Percentiles rank a stretch among this genome's conserved stretches.
These are phyloP conservation scores for Telopea speciosissima DNA, from an alignment of 177 flowering plant genomes.

Conservation along the genomic window DNA sequence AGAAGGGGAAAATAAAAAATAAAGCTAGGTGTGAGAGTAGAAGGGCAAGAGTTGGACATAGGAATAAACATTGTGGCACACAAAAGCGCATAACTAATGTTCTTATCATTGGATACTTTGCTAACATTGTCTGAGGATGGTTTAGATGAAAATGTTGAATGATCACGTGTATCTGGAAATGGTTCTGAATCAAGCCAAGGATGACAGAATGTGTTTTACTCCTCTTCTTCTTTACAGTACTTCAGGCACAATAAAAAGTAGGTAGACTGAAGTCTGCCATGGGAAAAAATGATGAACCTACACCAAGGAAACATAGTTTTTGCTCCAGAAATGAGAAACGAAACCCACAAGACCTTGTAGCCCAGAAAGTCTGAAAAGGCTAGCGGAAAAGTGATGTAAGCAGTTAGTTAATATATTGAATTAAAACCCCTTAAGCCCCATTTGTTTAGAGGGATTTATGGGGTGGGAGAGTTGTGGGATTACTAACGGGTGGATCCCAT, in stretches of 20 bases:
- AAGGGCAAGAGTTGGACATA: no score
- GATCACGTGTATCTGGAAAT: constrained; percentile 27
- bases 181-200: constrained; percentile 52
- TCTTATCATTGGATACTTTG: constrained; percentile 66
- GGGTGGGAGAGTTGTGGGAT: no score
- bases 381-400: no score
- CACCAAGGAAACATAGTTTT: neutral
- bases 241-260: constrained; percentile 25
- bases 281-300: neutral
- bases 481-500: no score
- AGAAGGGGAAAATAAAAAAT: no score
- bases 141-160: constrained; percentile 38
- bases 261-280: constrained; percentile 65
- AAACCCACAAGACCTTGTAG: no score
- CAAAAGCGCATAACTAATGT: constrained; percentile 32
- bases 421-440: no score
- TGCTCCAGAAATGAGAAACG: neutral
- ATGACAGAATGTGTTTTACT: constrained; percentile 51
- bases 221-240: constrained; percentile 54
- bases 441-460: no score
- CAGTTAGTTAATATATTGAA: no score
- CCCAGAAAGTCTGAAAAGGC: no score
- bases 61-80: no score
- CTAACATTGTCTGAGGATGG: constrained; percentile 51
- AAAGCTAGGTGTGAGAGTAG: no score